A percentile compares a stretch with the other conserved stretches of the same genome.
Conservation (phyloP, 139 green algal genomes). For the Chlamydomonas incerta region DNA sequence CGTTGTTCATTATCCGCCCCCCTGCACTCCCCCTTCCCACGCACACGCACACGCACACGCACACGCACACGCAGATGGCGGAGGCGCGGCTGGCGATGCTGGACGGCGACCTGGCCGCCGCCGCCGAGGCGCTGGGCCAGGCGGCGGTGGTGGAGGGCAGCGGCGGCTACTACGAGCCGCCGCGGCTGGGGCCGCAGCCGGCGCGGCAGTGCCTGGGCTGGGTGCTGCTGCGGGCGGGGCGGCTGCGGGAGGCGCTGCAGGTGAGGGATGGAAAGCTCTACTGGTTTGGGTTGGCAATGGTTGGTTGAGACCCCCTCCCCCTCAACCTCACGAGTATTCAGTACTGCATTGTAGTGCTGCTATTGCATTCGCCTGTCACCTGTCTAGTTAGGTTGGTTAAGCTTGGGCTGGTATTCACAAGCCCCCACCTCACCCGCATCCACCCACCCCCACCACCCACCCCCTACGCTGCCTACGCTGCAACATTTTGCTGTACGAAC, state of each 20-base stretch:
- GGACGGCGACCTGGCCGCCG: neutral
- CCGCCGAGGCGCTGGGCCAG: slow-evolving; percentile 4
- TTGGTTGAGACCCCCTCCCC: no score
- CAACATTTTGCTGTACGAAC: no score
- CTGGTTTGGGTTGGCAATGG: neutral
- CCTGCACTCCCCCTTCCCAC: no score
- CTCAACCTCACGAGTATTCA: neutral
- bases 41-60: no score
- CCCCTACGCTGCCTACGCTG: no score
- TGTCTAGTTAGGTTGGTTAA: no score
- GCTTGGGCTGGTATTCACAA: no score
- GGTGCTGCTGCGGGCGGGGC: slow-evolving; percentile 50
- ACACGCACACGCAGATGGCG: slow-evolving; percentile 10
- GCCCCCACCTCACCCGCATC: no score
- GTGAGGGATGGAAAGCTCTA: slow-evolving; percentile 17
- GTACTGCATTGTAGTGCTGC: neutral
- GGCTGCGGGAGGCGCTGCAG: slow-evolving; percentile 40
- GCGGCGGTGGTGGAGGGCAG: slow-evolving; percentile 41
- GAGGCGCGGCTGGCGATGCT: slow-evolving; percentile 4
- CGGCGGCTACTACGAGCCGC: slow-evolving; percentile 69
- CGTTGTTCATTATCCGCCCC: no score
- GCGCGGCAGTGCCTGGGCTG: slow-evolving; percentile 66
- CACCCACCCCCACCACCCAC: no score
- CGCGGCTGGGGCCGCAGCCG: slow-evolving; percentile 62
- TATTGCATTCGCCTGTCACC: neutral